These are phyloP conservation scores for Rosa multiflora DNA, from an alignment of 306 rosid genomes.

Conservation along the genomic window DNA sequence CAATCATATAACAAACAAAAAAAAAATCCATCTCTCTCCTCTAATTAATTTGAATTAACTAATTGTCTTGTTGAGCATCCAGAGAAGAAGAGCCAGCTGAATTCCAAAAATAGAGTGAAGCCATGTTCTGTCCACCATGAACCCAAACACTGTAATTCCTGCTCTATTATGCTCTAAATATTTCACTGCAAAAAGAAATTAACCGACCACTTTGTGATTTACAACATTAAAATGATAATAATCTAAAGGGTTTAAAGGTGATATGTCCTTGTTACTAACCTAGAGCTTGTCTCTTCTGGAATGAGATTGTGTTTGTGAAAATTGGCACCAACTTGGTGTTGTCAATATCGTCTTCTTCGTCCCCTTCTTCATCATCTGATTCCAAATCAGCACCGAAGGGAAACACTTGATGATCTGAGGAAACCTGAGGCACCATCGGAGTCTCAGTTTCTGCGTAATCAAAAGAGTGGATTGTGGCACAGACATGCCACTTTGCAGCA, in stretches of 20 bases:
- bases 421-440: constrained; percentile 30
- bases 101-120: constrained; percentile 84
- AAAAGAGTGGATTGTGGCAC: constrained; percentile 70
- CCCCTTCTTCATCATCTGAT: constrained; percentile 63
- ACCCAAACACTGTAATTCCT: constrained; percentile 80
- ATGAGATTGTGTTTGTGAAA: constrained; percentile 64
- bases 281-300: constrained; percentile 87
- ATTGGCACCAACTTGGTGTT: constrained; percentile 62
- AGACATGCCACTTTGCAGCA: constrained; percentile 87
- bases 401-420: constrained; percentile 39
- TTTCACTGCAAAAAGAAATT: constrained; percentile 53
- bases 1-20: neutral
- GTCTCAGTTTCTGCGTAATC: constrained; percentile 61
- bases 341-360: constrained; percentile 72
- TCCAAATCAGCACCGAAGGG: constrained; percentile 28
- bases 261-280: constrained; percentile 36
- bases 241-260: neutral
- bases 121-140: constrained; percentile 86
- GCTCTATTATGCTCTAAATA: constrained; percentile 86
- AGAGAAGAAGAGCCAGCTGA: constrained; percentile 74
- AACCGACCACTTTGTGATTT: constrained; percentile 12
- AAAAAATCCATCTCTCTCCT: neutral
- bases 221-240: neutral
- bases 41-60: constrained; percentile 24
- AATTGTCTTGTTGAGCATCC: constrained; percentile 87